These are phyloP conservation scores for Singerocomus inundabilis DNA, from an alignment of 1,284 basidiomycete genomes.

Conservation along the genomic window DNA sequence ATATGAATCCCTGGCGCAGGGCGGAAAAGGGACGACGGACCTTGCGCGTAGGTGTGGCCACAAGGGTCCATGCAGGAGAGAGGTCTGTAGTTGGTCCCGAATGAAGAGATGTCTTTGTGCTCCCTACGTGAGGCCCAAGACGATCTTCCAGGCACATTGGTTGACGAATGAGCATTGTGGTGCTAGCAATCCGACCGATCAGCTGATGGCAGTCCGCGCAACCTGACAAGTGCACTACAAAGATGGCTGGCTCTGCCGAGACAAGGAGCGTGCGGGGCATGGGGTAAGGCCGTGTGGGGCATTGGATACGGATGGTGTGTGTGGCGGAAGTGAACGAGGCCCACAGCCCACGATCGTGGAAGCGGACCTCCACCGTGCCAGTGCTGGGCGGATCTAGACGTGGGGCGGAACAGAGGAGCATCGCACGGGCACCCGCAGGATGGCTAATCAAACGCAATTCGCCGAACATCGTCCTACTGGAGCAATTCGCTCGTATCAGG, in stretches of 20 bases:
- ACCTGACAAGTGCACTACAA: slow-evolving; percentile 15
- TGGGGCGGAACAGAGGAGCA: slow-evolving; percentile 11
- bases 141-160: slow-evolving; percentile 19
- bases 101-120: not conserved
- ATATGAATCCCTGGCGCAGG: slow-evolving; percentile 2
- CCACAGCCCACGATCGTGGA: slow-evolving; percentile 6
- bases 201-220: slow-evolving; percentile 8
- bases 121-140: not conserved
- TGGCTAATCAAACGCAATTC: not conserved
- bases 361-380: not conserved
- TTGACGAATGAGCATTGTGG: slow-evolving; percentile 10
- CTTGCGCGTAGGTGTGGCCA: not conserved
- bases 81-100: slow-evolving; percentile 5
- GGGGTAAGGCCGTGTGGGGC: slow-evolving; percentile 28
- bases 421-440: slow-evolving; percentile 15
- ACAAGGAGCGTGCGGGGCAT: slow-evolving; percentile 25
- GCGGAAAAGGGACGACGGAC: not conserved
- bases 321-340: slow-evolving; percentile 6
- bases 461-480: not conserved
- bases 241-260: slow-evolving; percentile 25
- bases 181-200: slow-evolving; percentile 8
- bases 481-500: not conserved
- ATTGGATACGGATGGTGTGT: slow-evolving; percentile 6
- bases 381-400: slow-evolving; percentile 25
- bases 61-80: not conserved